These are phyloP conservation scores for Candida broadrunensis DNA, from an alignment of 805 yeast species.

Conservation along the genomic window DNA sequence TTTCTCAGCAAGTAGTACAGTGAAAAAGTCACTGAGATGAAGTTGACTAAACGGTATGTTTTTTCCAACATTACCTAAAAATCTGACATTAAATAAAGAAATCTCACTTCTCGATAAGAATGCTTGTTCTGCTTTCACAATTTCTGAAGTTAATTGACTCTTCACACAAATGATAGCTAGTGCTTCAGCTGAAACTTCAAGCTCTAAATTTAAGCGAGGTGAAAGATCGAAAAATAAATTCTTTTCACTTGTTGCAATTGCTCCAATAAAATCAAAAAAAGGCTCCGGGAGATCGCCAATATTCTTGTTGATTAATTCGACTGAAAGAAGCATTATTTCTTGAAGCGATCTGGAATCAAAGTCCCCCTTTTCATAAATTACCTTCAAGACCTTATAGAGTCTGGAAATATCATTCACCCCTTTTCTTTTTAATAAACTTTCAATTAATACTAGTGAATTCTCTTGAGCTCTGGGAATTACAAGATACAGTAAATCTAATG, in stretches of 20 bases:
- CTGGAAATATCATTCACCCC: background rate
- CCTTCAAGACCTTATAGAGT: conserved; percentile 1
- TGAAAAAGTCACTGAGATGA: background rate
- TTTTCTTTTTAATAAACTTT: background rate
- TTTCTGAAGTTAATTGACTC: conserved; percentile 14
- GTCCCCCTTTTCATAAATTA: background rate
- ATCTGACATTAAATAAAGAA: conserved; percentile 35
- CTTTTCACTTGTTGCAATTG: background rate
- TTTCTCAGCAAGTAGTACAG: background rate
- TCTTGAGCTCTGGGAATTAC: background rate
- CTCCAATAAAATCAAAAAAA: conserved; percentile 8
- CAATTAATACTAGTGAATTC: background rate
- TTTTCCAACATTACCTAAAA: conserved; percentile 43
- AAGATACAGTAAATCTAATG: conserved; percentile 16
- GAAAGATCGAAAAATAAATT: background rate
- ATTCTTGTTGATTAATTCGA: conserved; percentile 6
- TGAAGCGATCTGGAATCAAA: background rate
- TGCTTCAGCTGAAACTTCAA: background rate
- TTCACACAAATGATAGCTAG: conserved; percentile 26
- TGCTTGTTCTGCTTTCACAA: conserved; percentile 23
- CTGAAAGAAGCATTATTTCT: background rate
- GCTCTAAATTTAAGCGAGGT: background rate
- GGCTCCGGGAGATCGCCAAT: conserved; percentile 6
- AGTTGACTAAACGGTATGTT: background rate
- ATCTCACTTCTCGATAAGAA: conserved; percentile 29